These are phyloP conservation scores for Amauroascus verrucosus DNA, from an alignment of 2,329 filamentous ascomycete species.

Conservation along the genomic window DNA sequence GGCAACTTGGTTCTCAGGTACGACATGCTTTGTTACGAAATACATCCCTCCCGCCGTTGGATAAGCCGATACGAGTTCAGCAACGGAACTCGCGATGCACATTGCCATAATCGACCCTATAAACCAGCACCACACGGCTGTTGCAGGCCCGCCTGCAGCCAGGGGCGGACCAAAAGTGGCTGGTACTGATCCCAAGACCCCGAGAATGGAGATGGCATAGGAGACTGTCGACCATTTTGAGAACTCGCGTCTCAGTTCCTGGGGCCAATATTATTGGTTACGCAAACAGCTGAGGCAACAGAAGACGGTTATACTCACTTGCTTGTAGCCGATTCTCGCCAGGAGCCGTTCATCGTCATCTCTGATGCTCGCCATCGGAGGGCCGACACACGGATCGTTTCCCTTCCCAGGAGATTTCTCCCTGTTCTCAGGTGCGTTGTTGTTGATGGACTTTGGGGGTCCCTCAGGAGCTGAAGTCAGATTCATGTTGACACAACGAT, in stretches of 20 bases:
- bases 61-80: constrained; percentile 56
- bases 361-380: constrained; percentile 36
- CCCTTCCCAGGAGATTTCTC: constrained; percentile 2
- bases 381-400: not conserved
- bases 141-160: constrained; percentile 50
- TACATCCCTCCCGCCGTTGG: constrained; percentile 60
- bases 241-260: constrained; percentile 55
- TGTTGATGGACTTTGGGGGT: not conserved
- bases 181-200: constrained; percentile 55
- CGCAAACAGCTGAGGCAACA: not conserved
- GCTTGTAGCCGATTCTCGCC: constrained; percentile 53
- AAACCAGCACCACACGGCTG: constrained; percentile 57
- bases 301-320: constrained; percentile 34
- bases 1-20: constrained; percentile 50
- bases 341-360: constrained; percentile 52
- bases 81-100: constrained; percentile 55
- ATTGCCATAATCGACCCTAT: constrained; percentile 55
- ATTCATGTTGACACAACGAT: constrained; percentile 10
- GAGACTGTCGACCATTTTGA: constrained; percentile 58
- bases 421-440: not conserved
- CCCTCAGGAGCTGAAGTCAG: constrained; percentile 13
- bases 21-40: constrained; percentile 56
- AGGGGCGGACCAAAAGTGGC: constrained; percentile 53
- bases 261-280: constrained; percentile 17
- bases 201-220: constrained; percentile 56